Evolutionary conservation across 2,329 filamentous ascomycete species (phyloP).

Genomic region (Trichophyton mentagrophytes): DNA sequence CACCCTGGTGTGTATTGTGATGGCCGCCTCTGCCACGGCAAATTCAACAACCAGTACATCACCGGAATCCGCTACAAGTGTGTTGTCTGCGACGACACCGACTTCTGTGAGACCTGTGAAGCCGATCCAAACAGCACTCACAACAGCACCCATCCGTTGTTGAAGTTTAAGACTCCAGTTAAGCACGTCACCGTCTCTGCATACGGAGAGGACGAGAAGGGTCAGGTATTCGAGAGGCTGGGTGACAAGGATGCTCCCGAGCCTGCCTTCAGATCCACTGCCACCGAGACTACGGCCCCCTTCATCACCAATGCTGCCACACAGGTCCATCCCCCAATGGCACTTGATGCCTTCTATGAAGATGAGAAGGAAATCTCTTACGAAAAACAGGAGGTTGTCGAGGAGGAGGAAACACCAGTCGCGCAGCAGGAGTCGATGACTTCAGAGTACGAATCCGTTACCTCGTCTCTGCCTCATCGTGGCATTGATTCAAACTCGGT

Average conservation of each 20-base stretch:
- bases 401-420: conserved; percentile 13
- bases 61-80: conserved; percentile 89
- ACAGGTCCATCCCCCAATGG: not conserved
- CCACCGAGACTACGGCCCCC: conserved; percentile 40
- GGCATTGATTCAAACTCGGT: conserved; percentile 23
- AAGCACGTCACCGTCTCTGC: conserved; percentile 80
- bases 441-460: not conserved
- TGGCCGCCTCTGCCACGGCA: conserved; percentile 63
- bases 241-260: conserved; percentile 45
- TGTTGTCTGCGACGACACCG: conserved; percentile 83
- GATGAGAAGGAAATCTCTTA: not conserved
- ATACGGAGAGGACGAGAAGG: conserved; percentile 59
- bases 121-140: conserved; percentile 71
- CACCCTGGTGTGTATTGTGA: conserved; percentile 91
- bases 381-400: conserved; percentile 9
- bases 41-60: conserved; percentile 45
- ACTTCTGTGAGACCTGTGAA: conserved; percentile 92
- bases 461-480: not conserved
- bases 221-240: conserved; percentile 53
- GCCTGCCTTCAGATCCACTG: conserved; percentile 32
- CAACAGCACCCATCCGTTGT: conserved; percentile 90
- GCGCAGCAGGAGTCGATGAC: not conserved
- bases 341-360: not conserved
- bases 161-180: conserved; percentile 92
- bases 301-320: conserved; percentile 42